These are phyloP conservation scores for Rubia peregrina DNA, from an alignment of 305 asterid species.

Conservation along the genomic window DNA sequence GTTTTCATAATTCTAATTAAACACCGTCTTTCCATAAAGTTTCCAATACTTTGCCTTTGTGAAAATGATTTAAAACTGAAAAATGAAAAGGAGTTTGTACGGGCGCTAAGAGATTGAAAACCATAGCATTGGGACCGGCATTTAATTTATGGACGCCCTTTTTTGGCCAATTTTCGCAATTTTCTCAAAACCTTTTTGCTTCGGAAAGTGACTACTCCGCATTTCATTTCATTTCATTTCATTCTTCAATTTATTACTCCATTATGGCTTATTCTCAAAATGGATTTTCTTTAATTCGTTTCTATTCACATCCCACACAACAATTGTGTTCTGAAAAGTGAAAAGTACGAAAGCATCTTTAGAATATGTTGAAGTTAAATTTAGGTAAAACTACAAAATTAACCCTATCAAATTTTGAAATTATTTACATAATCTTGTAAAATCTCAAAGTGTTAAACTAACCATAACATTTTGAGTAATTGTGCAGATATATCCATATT, in stretches of 20 bases:
- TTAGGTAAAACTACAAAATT: no score
- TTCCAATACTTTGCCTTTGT: no score
- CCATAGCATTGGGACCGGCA: constrained; percentile 63
- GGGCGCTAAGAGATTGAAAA: constrained; percentile 47
- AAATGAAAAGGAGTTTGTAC: constrained; percentile 29
- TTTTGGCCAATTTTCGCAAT: constrained; percentile 12
- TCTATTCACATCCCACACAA: neutral
- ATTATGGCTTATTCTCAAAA: neutral
- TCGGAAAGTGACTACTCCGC: neutral
- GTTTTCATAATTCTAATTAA: no score
- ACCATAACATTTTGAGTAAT: no score
- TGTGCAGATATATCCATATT: no score
- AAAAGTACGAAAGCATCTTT: neutral
- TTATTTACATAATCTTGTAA: no score
- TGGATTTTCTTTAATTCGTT: neutral
- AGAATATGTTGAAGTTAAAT: no score
- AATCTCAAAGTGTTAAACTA: no score
- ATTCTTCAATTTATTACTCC: neutral
- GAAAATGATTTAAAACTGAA: neutral
- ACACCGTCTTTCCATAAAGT: no score
- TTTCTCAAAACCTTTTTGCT: neutral
- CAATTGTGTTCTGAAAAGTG: neutral
- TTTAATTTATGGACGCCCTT: constrained; percentile 44
- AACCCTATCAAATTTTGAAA: no score
- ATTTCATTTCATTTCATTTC: constrained; percentile 4